These are phyloP conservation scores for Sclerotinia spermophila DNA, from an alignment of 2,329 filamentous ascomycete genomes.

Conservation along the genomic window DNA sequence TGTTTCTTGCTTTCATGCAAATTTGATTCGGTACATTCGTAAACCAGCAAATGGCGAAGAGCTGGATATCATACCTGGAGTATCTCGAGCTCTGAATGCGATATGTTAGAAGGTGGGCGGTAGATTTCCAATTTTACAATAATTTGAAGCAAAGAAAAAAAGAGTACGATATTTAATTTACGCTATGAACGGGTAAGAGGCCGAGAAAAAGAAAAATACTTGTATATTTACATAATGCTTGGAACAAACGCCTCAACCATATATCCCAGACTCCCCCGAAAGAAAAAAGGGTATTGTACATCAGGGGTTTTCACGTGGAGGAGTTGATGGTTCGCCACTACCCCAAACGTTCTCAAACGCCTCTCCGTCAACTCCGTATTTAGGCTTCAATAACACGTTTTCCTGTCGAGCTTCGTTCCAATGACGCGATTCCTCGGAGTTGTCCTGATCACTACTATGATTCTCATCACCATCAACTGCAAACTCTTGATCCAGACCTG, in stretches of 20 bases:
- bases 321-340: slow-evolving; percentile 28
- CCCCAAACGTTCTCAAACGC: slow-evolving; percentile 39
- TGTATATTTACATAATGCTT: background rate
- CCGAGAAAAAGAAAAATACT: background rate
- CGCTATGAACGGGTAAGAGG: background rate
- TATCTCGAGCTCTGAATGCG: background rate
- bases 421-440: slow-evolving; percentile 42
- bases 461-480: slow-evolving; percentile 35
- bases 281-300: slow-evolving; percentile 19
- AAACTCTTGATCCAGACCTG: slow-evolving; percentile 34
- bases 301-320: slow-evolving; percentile 36
- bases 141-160: background rate
- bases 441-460: slow-evolving; percentile 31
- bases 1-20: background rate
- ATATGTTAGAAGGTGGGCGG: background rate
- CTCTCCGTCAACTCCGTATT: slow-evolving; percentile 37
- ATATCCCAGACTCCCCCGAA: background rate
- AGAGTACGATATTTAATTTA: background rate
- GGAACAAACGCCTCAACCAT: background rate
- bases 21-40: background rate
- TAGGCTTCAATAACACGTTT: slow-evolving; percentile 33
- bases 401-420: slow-evolving; percentile 41
- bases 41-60: background rate
- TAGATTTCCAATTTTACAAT: background rate
- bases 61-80: background rate